Conservation (phyloP, 441 rosid species). For the Oxalis stricta region DNA sequence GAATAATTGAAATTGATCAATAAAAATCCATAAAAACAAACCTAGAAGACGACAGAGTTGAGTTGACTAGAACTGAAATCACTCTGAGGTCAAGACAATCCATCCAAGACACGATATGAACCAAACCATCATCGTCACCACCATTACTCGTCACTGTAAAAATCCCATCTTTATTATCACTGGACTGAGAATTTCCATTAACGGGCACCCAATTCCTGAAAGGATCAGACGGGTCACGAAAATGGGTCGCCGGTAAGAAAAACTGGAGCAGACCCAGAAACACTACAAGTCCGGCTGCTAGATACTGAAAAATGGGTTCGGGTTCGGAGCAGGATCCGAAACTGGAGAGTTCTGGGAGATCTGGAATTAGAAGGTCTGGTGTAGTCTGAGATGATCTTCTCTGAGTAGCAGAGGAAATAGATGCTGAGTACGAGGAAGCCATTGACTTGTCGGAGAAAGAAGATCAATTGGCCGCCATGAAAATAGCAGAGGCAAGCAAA, state of each 20-base stretch:
- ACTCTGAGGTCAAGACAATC: conserved; percentile 28
- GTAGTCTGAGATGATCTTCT: conserved; percentile 13
- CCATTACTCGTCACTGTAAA: background rate
- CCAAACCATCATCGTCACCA: conserved; percentile 19
- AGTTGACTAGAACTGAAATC: conserved; percentile 30
- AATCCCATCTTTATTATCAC: conserved; percentile 2
- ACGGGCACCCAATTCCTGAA: conserved; percentile 24
- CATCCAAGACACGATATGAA: conserved; percentile 36
- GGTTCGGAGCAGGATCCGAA: conserved; percentile 15
- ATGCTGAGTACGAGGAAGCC: conserved; percentile 15
- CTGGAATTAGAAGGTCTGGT: background rate
- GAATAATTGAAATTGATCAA: too few species aligned
- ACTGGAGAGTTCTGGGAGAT: conserved; percentile 3
- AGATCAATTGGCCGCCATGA: too few species aligned
- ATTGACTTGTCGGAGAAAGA: conserved; percentile 2
- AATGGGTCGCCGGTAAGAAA: conserved; percentile 33
- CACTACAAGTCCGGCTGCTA: conserved; percentile 16
- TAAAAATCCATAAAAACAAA: background rate
- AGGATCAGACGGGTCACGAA: conserved; percentile 27
- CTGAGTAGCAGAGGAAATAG: conserved; percentile 11
- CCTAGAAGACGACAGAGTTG: conserved; percentile 34
- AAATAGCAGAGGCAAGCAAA: too few species aligned
- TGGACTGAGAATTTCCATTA: conserved; percentile 6
- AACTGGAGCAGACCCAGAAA: conserved; percentile 22
- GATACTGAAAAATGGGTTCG: conserved; percentile 13